Base-by-base conservation (phyloP, 1,284 basidiomycete species). In the Pisolithus thermaeus region DNA sequence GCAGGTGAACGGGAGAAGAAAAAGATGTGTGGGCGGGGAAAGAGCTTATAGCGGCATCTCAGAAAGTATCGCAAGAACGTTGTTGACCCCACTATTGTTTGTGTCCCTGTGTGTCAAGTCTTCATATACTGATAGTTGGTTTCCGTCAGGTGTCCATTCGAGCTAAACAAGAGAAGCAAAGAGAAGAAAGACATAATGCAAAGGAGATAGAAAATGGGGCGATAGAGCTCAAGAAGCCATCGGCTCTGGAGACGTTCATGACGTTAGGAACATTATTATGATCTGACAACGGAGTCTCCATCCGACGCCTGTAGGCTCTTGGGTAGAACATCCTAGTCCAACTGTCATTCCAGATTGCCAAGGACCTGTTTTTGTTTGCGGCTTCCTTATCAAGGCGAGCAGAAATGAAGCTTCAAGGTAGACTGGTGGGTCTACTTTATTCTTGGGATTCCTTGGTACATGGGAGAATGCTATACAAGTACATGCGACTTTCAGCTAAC, bases 51-150 rank as follows among this genome's bases (percentile, higher is more conserved):
- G 69, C 75, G 91, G 73, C 86, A 83, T 66, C 68, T 96, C 53
- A 78, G 88, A 58, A 93, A 93, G 72, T 87, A 93, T 69, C 82
- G 90, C 65, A 93, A 94, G 76, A 96, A 97, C 61, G 90, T 97
- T 51, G 81, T 97, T 57, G 92, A 96, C 67, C 90, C 91, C 25
- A 79, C 83, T 46, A 81, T 87, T 51, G 92, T 95, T 61, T 62
- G 85, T 77, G 18, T 47, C 35, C 9, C 3, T 18, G 1, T 2
- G 38, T 14, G 12, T 9, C 23, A 11, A 3, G 12, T 14, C 35
- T 30, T 32, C 41, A 4, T 32, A 9, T 27, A 53, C 42, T 57
- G 28, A 51, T 49, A 23, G 36, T 50, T 12, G 49, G 25, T 35
- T 47, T 42, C 50, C 1, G 27, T 7, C 47, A 87, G 85, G 71